A percentile compares a stretch with the other conserved stretches of the same genome.
These are phyloP conservation scores for Neoscytalidium dimidiatum DNA, from an alignment of 2,329 filamentous ascomycete genomes.

Conservation along the genomic window DNA sequence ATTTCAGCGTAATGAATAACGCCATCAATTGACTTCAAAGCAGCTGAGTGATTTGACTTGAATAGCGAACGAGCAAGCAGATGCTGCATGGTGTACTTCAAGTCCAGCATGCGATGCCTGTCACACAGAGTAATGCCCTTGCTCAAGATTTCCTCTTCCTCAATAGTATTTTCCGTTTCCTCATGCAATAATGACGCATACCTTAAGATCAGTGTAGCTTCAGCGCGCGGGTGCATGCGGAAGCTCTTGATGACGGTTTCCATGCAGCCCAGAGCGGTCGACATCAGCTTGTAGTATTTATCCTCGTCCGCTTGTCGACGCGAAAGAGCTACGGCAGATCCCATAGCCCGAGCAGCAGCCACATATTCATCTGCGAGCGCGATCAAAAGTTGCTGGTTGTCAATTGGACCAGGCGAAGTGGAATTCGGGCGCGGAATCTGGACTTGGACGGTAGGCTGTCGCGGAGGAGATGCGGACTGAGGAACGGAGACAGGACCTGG, in stretches of 20 bases:
- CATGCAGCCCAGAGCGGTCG: conserved; percentile 71
- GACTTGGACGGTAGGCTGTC: conserved; percentile 23
- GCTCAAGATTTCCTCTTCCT: conserved; percentile 70
- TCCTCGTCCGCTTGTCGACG: conserved; percentile 56
- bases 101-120: conserved; percentile 61
- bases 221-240: conserved; percentile 63
- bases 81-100: conserved; percentile 79
- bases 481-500: conserved; percentile 31
- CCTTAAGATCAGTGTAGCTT: conserved; percentile 68
- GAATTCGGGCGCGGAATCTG: conserved; percentile 10
- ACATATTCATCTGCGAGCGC: conserved; percentile 78
- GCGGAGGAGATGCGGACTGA: conserved; percentile 23
- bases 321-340: conserved; percentile 51
- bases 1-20: conserved; percentile 69
- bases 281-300: conserved; percentile 72
- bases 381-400: conserved; percentile 65
- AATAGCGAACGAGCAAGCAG: conserved; percentile 70
- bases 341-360: conserved; percentile 61
- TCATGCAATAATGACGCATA: conserved; percentile 72
- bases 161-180: conserved; percentile 74
- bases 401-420: conserved; percentile 39
- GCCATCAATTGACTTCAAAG: conserved; percentile 70
- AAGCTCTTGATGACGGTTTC: conserved; percentile 64
- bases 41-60: conserved; percentile 70
- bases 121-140: conserved; percentile 55